phyloP scores from a whole-genome alignment of 192 early-diverging fungal genomes.

The Rhizophagus clarus region DNA sequence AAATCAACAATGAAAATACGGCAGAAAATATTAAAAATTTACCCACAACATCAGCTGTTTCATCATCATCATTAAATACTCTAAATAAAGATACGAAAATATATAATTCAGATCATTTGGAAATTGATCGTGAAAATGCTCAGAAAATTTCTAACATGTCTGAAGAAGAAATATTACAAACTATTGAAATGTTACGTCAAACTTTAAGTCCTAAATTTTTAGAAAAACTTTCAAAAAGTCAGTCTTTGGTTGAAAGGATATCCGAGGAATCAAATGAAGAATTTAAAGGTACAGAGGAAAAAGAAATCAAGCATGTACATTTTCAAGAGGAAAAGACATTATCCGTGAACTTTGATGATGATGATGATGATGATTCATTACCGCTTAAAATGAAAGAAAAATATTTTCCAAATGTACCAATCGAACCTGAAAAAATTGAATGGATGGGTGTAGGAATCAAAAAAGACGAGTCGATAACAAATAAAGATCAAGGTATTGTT shows the following conservation, averaged over 20 bases:
- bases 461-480: constrained; percentile 42
- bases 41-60: not conserved
- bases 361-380: constrained; percentile 44
- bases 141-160: constrained; percentile 65
- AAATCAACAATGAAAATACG: not conserved
- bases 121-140: constrained; percentile 58
- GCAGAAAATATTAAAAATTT: not conserved
- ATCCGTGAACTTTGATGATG: not conserved
- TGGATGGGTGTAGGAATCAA: constrained; percentile 58
- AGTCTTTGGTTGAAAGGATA: constrained; percentile 27
- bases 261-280: constrained; percentile 39
- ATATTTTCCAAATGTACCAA: constrained; percentile 55
- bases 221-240: constrained; percentile 57
- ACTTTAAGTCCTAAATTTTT: constrained; percentile 67
- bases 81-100: not conserved
- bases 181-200: constrained; percentile 64
- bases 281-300: constrained; percentile 24
- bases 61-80: not conserved
- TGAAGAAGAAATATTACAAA: constrained; percentile 66
- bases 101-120: constrained; percentile 37
- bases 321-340: constrained; percentile 35
- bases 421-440: constrained; percentile 66
- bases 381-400: constrained; percentile 48
- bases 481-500: constrained; percentile 43
- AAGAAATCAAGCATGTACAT: constrained; percentile 31